Evolutionary conservation across 1,284 basidiomycete genomes (phyloP), one percentile per base, ranked within the genome.

Genomic region (Melampsora americana): DNA sequence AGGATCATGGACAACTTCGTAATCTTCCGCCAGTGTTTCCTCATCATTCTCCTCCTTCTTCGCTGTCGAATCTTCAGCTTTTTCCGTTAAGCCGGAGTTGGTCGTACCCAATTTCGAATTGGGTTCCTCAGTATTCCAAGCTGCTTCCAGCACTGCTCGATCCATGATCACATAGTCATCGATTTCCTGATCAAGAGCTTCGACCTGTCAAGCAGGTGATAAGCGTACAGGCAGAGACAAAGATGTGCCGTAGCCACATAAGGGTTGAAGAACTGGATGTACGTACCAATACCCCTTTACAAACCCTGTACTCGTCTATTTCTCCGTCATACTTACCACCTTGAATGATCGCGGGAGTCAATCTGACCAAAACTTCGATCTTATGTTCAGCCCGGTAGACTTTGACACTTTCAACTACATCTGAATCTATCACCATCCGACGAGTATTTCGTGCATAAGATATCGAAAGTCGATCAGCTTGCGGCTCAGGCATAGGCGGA

Each of bases 381-480:
- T 90, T 89, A 50, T 91, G 92, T 79, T 93, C 90, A 42, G 86
- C 86, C 68, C 95, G 87, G 84, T 88, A 90, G 16, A 99, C 88
- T 79, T 87, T 90, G 74, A 99, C 86, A 77, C 86, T 87, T 61
- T 91, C 88, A 46, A 97, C 91, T 28, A 92, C 88, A 77, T 91
- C 90, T 2, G 95, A 91, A 83, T 98, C 91, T 77, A 98, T 87
- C 32, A 95, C 90, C 64, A 99, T 86, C 48, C 95, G 87, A 75
- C 92, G 87, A 75, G 89, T 89, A 66, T 92, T 92, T 59, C 90
- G 90, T 78, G 93, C 93, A 83, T 95, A 99, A 0, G 95, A 90
- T 80, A 97, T 92, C 16, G 92, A 95, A n/a, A 97, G 81, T 26
- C 86, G 82, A 80, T 87, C 85, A 70, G 83, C 76, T 5, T 81